Evolutionary conservation across 805 yeast genomes (phyloP).

Genomic region (Millerozyma acaciae): DNA sequence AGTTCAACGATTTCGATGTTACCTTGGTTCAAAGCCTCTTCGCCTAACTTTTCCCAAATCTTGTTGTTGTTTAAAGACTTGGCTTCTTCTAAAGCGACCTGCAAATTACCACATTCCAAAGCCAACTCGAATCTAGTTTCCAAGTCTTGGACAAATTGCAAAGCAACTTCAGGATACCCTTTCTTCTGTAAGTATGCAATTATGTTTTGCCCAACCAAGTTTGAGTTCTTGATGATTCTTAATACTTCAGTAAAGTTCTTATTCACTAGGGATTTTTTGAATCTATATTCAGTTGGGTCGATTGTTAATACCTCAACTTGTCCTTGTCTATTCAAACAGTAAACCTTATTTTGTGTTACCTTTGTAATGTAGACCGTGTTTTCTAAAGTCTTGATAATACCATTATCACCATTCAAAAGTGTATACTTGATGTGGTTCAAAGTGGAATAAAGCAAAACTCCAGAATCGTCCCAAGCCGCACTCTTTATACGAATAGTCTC

Average conservation of each 20-base stretch:
- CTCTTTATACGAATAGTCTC: constrained; percentile 96
- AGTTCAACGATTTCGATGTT: constrained; percentile 80
- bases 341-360: constrained; percentile 67
- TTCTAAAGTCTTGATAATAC: constrained; percentile 88
- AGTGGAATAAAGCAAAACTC: constrained; percentile 89
- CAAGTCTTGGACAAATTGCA: constrained; percentile 94
- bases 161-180: constrained; percentile 96
- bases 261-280: constrained; percentile 87
- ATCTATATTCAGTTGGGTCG: constrained; percentile 96
- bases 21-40: constrained; percentile 88
- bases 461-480: constrained; percentile 96
- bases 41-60: constrained; percentile 79
- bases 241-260: constrained; percentile 89
- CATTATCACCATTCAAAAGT: constrained; percentile 88
- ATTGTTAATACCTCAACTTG: constrained; percentile 72
- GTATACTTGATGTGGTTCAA: constrained; percentile 94
- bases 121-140: constrained; percentile 96
- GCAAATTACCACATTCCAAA: constrained; percentile 85
- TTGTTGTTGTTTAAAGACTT: constrained; percentile 60
- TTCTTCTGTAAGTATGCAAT: constrained; percentile 90
- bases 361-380: constrained; percentile 79
- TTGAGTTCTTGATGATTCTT: constrained; percentile 81
- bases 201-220: constrained; percentile 94
- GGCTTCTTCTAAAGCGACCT: constrained; percentile 87
- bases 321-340: constrained; percentile 81